Conservation (phyloP, 345 rosid genomes). For the Camelina neglecta region DNA sequence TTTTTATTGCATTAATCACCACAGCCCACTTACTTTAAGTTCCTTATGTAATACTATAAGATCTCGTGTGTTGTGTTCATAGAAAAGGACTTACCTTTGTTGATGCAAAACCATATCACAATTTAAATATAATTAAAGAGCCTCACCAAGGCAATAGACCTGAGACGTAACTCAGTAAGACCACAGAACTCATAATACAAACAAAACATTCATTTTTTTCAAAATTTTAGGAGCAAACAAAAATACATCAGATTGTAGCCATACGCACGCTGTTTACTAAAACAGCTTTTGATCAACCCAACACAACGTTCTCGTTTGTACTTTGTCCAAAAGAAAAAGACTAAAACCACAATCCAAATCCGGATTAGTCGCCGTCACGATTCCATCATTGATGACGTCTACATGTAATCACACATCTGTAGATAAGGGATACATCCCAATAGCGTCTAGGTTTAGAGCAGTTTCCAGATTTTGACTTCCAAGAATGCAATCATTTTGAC, state of each 20-base stretch:
- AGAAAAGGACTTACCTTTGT: neutral
- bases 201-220: neutral
- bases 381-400: constrained; percentile 26
- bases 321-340: neutral
- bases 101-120: neutral
- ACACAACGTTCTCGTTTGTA: neutral
- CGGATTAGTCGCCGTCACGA: neutral
- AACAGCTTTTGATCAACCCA: neutral
- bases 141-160: neutral
- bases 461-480: constrained; percentile 24
- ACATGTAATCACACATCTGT: neutral
- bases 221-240: neutral
- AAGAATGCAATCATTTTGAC: constrained; percentile 28
- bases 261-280: neutral
- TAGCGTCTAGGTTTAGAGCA: constrained; percentile 3
- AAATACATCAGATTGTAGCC: neutral
- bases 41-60: neutral
- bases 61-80: neutral
- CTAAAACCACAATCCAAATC: neutral
- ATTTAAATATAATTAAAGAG: no score
- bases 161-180: neutral
- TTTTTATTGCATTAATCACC: neutral
- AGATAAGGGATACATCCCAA: neutral
- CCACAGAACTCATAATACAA: neutral
- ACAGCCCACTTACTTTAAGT: neutral